Conservation (phyloP, 169 alveolate species). For the Plasmodium yoelii region DNA sequence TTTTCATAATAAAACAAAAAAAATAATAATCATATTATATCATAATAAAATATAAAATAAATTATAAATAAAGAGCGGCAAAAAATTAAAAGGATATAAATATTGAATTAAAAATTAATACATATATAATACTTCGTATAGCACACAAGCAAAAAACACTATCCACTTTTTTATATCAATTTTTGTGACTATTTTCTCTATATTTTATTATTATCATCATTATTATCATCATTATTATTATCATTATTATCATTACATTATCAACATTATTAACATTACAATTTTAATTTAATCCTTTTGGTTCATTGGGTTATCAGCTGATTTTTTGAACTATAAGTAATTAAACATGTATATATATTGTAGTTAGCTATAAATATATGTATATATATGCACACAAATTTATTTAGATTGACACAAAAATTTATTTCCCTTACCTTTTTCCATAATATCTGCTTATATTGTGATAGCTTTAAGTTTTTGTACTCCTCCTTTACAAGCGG, state of each 20-base stretch:
- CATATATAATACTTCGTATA: too few relatives aligned
- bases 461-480: conserved; percentile 83
- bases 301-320: conserved; percentile 70
- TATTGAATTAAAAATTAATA: too few relatives aligned
- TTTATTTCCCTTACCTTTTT: conserved; percentile 77
- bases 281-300: conserved; percentile 32
- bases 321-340: conserved; percentile 51
- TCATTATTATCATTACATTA: neutral
- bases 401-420: neutral
- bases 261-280: neutral
- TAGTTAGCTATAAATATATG: conserved; percentile 6
- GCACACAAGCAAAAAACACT: too few relatives aligned
- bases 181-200: neutral
- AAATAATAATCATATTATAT: too few relatives aligned
- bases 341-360: neutral
- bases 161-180: too few relatives aligned
- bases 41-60: too few relatives aligned
- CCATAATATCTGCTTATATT: conserved; percentile 85
- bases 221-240: neutral
- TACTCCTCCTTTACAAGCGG: conserved; percentile 82
- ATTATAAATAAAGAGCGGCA: too few relatives aligned
- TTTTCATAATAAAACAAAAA: too few relatives aligned
- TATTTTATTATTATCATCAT: neutral
- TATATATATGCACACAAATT: neutral
- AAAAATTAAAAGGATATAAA: too few relatives aligned